These are phyloP conservation scores for Vitis riparia DNA, from an alignment of 164 flowering plant species.

Conservation along the genomic window DNA sequence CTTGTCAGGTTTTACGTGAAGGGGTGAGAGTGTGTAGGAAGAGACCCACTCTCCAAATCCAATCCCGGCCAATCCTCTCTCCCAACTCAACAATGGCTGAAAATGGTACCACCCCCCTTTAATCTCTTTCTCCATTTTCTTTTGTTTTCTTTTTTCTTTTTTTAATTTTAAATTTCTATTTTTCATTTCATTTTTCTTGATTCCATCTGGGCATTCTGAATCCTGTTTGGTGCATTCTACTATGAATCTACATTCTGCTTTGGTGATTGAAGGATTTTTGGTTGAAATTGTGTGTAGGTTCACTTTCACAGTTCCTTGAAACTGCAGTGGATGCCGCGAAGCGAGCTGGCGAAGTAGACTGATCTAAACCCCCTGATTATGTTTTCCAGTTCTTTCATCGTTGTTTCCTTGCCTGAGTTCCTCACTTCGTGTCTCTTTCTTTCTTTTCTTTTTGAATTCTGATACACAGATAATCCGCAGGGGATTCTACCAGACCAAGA, in stretches of 20 bases:
- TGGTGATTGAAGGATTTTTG: neutral
- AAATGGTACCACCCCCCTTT: constrained; percentile 23
- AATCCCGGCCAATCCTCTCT: neutral
- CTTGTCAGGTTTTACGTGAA: too few species aligned
- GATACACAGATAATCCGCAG: constrained; percentile 61
- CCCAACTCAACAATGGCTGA: constrained; percentile 21
- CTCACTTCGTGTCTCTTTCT: neutral
- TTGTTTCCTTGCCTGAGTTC: neutral
- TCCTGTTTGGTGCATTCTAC: too few species aligned
- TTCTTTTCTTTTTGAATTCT: constrained; percentile 3
- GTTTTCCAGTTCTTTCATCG: neutral
- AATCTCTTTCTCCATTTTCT: neutral
- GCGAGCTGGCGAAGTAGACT: constrained; percentile 73
- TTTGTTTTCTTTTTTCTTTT: neutral
- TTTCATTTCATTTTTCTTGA: neutral
- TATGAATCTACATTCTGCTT: too few species aligned
- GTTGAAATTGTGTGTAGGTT: constrained; percentile 33
- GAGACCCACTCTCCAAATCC: neutral
- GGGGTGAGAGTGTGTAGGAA: too few species aligned
- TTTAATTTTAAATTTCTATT: neutral
- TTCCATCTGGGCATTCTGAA: too few species aligned
- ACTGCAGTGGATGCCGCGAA: constrained; percentile 85
- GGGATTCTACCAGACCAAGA: constrained; percentile 73
- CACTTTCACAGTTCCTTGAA: constrained; percentile 49
- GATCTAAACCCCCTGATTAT: neutral